phyloP scores from a whole-genome alignment of 2,329 filamentous ascomycete species.

The Pseudogymnoascus sp. region DNA sequence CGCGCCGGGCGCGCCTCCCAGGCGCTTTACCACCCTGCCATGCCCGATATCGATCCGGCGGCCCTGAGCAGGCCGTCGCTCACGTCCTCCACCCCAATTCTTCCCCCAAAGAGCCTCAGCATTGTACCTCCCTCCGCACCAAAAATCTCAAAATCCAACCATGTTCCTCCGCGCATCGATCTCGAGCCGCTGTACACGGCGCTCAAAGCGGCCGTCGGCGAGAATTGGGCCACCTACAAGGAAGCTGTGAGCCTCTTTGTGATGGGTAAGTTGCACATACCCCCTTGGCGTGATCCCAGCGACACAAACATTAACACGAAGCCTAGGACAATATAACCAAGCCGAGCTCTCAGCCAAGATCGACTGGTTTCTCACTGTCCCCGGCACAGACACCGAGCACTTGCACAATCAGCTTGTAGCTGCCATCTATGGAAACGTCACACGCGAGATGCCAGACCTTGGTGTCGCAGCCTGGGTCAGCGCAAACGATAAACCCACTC shows the following conservation, averaged over 20 bases:
- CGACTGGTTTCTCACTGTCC: constrained; percentile 50
- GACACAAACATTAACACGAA: constrained; percentile 24
- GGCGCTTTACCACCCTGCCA: constrained; percentile 24
- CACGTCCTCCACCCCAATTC: constrained; percentile 49
- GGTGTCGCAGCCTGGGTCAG: constrained; percentile 64
- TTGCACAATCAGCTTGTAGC: constrained; percentile 61
- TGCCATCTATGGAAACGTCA: constrained; percentile 61
- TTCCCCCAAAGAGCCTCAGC: constrained; percentile 49
- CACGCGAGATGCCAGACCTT: constrained; percentile 58
- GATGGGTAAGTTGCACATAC: constrained; percentile 40
- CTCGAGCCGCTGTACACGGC: constrained; percentile 56
- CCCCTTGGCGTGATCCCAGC: not conserved
- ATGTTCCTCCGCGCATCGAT: constrained; percentile 59
- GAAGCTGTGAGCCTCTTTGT: constrained; percentile 54
- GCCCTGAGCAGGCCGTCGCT: constrained; percentile 54
- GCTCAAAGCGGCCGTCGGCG: constrained; percentile 52
- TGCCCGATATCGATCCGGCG: constrained; percentile 65
- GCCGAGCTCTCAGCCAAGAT: constrained; percentile 50
- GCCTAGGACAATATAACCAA: constrained; percentile 53
- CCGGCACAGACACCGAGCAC: constrained; percentile 47
- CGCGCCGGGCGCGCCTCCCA: not conserved
- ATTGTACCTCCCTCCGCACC: constrained; percentile 40
- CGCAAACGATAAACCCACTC: constrained; percentile 58
- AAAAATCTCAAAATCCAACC: constrained; percentile 47
- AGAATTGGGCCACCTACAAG: constrained; percentile 58